Evolutionary conservation across 192 early-diverging fungal species (phyloP).

Genomic region (Spizellomyces punctatus): DNA sequence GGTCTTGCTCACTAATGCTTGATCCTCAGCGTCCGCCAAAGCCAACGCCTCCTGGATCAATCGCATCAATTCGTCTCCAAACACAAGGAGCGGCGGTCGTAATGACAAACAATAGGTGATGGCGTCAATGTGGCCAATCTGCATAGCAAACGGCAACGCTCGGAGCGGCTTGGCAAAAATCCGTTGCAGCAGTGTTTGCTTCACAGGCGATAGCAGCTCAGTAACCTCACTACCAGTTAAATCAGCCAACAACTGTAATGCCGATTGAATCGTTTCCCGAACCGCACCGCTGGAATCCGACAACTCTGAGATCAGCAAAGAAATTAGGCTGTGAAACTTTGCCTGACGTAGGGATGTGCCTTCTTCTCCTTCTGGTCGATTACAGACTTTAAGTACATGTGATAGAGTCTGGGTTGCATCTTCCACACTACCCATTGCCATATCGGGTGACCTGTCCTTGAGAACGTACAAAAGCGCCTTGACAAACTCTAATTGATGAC

Average conservation of each 20-base stretch:
- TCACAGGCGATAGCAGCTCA: slow-evolving; percentile 78
- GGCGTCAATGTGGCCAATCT: slow-evolving; percentile 98
- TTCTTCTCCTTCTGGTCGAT: slow-evolving; percentile 20
- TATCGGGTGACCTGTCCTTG: slow-evolving; percentile 84
- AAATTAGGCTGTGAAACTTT: slow-evolving; percentile 80
- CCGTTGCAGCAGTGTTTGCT: slow-evolving; percentile 82
- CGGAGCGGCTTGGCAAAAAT: slow-evolving; percentile 98
- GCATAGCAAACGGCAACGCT: slow-evolving; percentile 92
- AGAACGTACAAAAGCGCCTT: slow-evolving; percentile 91
- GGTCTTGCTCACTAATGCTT: slow-evolving; percentile 83
- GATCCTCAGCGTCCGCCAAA: slow-evolving; percentile 96
- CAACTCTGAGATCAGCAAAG: slow-evolving; percentile 85
- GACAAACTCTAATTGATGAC: slow-evolving; percentile 92
- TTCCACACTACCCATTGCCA: slow-evolving; percentile 72
- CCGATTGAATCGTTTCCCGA: slow-evolving; percentile 82
- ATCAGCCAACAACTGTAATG: slow-evolving; percentile 79
- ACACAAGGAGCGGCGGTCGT: slow-evolving; percentile 82
- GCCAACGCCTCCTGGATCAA: slow-evolving; percentile 90
- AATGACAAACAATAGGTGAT: slow-evolving; percentile 94
- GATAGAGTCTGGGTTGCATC: slow-evolving; percentile 72
- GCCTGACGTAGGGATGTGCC: slow-evolving; percentile 24
- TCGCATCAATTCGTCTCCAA: slow-evolving; percentile 89
- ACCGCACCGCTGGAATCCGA: slow-evolving; percentile 88
- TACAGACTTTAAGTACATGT: slow-evolving; percentile 73
- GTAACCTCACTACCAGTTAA: slow-evolving; percentile 80